Percentiles rank a stretch among this genome's conserved stretches.
These are phyloP conservation scores for Pestalotiopsis sp. DNA, from an alignment of 2,329 filamentous ascomycete species.

Conservation along the genomic window DNA sequence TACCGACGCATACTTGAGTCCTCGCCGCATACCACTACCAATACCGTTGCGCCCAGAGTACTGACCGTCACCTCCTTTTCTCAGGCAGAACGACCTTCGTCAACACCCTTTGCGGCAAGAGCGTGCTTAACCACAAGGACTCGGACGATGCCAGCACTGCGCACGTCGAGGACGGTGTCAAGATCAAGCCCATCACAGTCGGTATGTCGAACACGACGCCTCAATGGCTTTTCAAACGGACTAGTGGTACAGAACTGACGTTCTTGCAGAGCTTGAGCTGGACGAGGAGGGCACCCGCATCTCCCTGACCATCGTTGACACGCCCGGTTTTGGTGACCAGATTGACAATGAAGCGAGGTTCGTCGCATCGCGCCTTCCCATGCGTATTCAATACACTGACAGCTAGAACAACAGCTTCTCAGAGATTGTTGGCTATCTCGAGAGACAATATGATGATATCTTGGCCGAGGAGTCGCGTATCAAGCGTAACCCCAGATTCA, in stretches of 20 bases:
- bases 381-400: constrained; percentile 10
- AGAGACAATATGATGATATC: constrained; percentile 99
- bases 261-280: constrained; percentile 76
- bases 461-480: constrained; percentile 99
- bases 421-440: constrained; percentile 97
- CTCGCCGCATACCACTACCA: neutral
- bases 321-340: constrained; percentile 96
- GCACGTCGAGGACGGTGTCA: constrained; percentile 93
- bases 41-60: constrained; percentile 10
- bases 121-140: constrained; percentile 88
- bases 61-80: constrained; percentile 17
- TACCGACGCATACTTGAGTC: constrained; percentile 80
- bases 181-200: constrained; percentile 98
- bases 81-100: constrained; percentile 96
- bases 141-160: constrained; percentile 86
- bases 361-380: constrained; percentile 23
- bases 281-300: constrained; percentile 99
- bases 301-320: constrained; percentile 97
- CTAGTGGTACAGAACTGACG: constrained; percentile 23
- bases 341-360: constrained; percentile 99
- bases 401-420: constrained; percentile 68
- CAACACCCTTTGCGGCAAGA: constrained; percentile 97
- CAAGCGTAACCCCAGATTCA: constrained; percentile 99
- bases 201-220: constrained; percentile 59
- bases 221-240: neutral